Evolutionary conservation across 306 rosid species (phyloP).

Genomic region (Gastrolobium bilobum): DNA sequence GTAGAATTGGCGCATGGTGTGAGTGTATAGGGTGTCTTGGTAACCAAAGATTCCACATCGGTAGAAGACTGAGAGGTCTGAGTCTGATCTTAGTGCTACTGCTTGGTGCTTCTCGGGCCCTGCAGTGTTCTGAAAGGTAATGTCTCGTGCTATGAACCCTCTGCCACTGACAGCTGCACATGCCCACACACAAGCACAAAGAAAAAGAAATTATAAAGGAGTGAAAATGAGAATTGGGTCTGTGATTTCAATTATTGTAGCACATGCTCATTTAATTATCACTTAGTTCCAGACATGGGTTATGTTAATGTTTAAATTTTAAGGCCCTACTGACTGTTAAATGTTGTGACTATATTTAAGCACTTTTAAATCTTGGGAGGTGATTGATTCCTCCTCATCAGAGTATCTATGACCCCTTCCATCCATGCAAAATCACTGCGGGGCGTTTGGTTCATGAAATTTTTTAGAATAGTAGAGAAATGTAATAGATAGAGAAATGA

Average conservation of each 20-base stretch:
- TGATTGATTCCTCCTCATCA: conserved; percentile 32
- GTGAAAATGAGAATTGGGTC: no score
- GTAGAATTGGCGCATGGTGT: conserved; percentile 93
- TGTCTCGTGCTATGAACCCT: conserved; percentile 85
- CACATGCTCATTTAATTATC: conserved; percentile 39
- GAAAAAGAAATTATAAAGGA: not conserved
- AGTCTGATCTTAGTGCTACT: conserved; percentile 89
- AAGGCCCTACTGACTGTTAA: conserved; percentile 12
- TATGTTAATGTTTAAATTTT: conserved; percentile 9
- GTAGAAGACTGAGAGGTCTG: conserved; percentile 80
- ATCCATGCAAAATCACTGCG: not conserved
- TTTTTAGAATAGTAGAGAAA: no score
- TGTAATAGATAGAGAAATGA: no score
- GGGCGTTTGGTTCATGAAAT: no score
- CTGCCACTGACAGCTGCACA: conserved; percentile 85
- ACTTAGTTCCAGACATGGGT: conserved; percentile 18
- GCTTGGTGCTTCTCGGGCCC: conserved; percentile 90
- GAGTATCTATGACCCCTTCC: not conserved
- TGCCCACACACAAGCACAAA: not conserved
- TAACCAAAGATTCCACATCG: conserved; percentile 69
- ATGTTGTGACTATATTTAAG: not conserved
- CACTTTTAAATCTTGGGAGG: not conserved
- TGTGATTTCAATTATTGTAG: not conserved
- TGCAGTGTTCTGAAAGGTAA: conserved; percentile 83
- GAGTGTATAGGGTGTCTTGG: conserved; percentile 90